These are phyloP conservation scores for Hyaloscypha variabilis DNA, from an alignment of 495 filamentous ascomycete species.

Conservation along the genomic window DNA sequence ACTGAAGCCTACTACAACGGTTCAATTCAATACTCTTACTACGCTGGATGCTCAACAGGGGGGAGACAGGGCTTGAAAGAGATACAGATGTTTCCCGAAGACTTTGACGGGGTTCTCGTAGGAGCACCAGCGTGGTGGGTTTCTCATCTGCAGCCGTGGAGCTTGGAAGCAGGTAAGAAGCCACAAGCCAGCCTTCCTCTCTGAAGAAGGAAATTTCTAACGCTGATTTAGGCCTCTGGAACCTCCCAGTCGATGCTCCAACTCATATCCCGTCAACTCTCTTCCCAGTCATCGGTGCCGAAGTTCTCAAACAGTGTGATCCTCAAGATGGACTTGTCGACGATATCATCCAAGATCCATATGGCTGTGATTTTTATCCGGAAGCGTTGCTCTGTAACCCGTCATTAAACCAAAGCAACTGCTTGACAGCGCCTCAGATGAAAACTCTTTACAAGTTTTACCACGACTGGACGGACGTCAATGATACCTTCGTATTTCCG, in stretches of 20 bases:
- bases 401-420: constrained; percentile 38
- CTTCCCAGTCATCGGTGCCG: constrained; percentile 54
- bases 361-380: constrained; percentile 57
- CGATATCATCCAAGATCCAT: constrained; percentile 64
- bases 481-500: constrained; percentile 59
- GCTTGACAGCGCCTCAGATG: constrained; percentile 60
- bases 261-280: constrained; percentile 53
- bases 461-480: constrained; percentile 48
- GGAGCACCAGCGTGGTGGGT: constrained; percentile 60
- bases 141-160: constrained; percentile 51
- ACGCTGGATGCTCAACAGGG: constrained; percentile 59
- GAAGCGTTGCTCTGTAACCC: constrained; percentile 53
- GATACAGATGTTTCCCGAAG: constrained; percentile 52
- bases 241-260: constrained; percentile 43
- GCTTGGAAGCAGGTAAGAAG: no score
- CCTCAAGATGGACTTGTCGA: constrained; percentile 62
- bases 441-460: constrained; percentile 57
- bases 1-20: constrained; percentile 45
- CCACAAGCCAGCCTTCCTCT: no score
- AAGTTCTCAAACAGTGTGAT: constrained; percentile 69
- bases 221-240: constrained; percentile 40
- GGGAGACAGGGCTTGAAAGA: constrained; percentile 59
- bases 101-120: constrained; percentile 68
- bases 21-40: constrained; percentile 51
- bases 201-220: no score